A percentile compares a stretch with the other conserved stretches of the same genome.
These are phyloP conservation scores for Daldinia vernicosa DNA, from an alignment of 495 filamentous ascomycete genomes.

Conservation along the genomic window DNA sequence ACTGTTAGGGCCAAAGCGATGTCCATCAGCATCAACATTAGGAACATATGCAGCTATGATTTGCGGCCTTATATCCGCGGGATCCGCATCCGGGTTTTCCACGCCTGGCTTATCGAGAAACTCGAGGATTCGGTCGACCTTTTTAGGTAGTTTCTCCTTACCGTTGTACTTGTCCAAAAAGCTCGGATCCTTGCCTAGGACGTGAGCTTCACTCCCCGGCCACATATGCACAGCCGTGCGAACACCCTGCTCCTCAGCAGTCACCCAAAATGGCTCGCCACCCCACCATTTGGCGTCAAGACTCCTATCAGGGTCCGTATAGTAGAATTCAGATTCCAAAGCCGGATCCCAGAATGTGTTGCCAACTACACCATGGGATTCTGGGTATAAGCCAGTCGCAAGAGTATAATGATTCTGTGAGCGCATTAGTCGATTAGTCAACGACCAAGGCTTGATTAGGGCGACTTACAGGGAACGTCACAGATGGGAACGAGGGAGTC, in stretches of 20 bases:
- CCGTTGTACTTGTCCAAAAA: conserved; percentile 87
- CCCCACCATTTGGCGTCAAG: conserved; percentile 91
- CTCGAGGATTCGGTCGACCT: conserved; percentile 78
- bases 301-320: conserved; percentile 75
- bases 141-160: conserved; percentile 73
- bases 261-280: conserved; percentile 92
- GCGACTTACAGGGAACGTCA: conserved; percentile 80
- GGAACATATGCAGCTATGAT: conserved; percentile 95
- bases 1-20: conserved; percentile 90
- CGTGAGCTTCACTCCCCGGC: conserved; percentile 91
- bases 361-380: conserved; percentile 90
- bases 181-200: conserved; percentile 70
- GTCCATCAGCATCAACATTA: conserved; percentile 85
- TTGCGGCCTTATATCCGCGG: conserved; percentile 70
- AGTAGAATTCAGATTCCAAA: conserved; percentile 81
- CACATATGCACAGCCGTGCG: conserved; percentile 94
- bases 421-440: conserved; percentile 13
- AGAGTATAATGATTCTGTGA: conserved; percentile 87
- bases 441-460: not conserved
- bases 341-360: conserved; percentile 93
- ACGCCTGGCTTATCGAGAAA: conserved; percentile 82
- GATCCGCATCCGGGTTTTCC: conserved; percentile 53
- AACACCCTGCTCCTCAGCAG: conserved; percentile 81
- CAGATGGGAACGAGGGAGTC: conserved; percentile 91
- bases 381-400: conserved; percentile 90